These are phyloP conservation scores for Ustilago vetiveriae DNA, from an alignment of 1,284 basidiomycete genomes.

Conservation along the genomic window DNA sequence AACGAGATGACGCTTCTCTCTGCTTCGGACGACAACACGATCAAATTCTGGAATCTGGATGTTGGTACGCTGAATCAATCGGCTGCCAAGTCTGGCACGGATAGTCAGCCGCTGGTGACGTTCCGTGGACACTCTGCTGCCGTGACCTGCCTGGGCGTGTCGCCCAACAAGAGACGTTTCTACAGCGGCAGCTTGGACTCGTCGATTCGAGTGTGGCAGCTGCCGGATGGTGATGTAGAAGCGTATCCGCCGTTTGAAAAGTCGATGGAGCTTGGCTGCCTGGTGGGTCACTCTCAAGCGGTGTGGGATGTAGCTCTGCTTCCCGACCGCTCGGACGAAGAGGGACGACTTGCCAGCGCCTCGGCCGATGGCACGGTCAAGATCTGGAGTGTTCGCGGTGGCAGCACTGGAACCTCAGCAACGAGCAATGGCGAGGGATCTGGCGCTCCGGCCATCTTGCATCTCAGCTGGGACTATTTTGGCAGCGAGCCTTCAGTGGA, in stretches of 20 bases:
- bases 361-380: conserved; percentile 91
- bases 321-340: conserved; percentile 56
- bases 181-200: conserved; percentile 94
- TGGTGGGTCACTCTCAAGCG: conserved; percentile 91
- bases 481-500: conserved; percentile 68
- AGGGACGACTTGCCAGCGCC: conserved; percentile 79
- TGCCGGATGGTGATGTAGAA: conserved; percentile 70
- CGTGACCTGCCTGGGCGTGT: conserved; percentile 89
- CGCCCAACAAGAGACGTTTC: conserved; percentile 78
- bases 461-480: conserved; percentile 79
- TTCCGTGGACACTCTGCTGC: conserved; percentile 90
- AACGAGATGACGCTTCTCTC: conserved; percentile 81
- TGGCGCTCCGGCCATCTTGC: conserved; percentile 27
- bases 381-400: conserved; percentile 77
- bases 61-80: conserved; percentile 38
- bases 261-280: conserved; percentile 77
- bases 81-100: conserved; percentile 31
- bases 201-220: conserved; percentile 87
- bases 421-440: conserved; percentile 11
- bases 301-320: conserved; percentile 87
- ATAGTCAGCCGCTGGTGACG: conserved; percentile 74
- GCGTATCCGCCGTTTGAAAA: conserved; percentile 87
- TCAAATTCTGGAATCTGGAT: conserved; percentile 89
- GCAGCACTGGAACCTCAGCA: background rate
- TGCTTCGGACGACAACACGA: conserved; percentile 91